Evolutionary conservation across 257 asterid genomes (phyloP), one percentile per base, ranked within the genome.

Genomic region (Solanum appendiculatum): DNA sequence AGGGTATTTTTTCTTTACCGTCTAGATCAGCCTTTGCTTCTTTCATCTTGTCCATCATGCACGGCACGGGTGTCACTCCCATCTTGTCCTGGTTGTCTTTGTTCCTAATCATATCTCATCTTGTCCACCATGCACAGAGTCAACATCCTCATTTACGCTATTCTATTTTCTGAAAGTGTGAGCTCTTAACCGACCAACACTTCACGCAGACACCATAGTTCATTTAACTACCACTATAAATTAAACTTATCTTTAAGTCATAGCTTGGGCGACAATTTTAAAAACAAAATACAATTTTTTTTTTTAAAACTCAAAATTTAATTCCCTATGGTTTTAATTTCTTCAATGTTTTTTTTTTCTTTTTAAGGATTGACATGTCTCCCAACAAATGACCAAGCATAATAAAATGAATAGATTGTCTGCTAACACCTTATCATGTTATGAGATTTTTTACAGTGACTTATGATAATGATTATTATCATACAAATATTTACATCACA

Each of bases 401-500:
- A 80, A 80, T 60, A 81, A 39, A 39, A 80, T 29, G 40, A 80
- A 80, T 29, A 80, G 68, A 80, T 80, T 16, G 66, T 46, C 68
- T 80, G 68, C 68, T 80, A 46, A 80, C 85, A 29, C 68, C 85
- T 80, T 18, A 80, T 46, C 85, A 2, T 88, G 42, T 86, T 86
- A 88, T 87, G 86, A 91, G 90, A 88, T 87, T 86, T 87, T 86
- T 51, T 73, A 72, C 64, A 85, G 91, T 88, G 92, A 93, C 80
- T 66, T 90, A 86, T 91, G 92, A 91, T 93, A 92, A 91, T 92
- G 89, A 93, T 89, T 87, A 91, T 88, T 64, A 86, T 88, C 46
- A 78, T 87, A 56, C 72, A 64, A 64, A 25, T 9, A 64, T 25
- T 64, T 63, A 25, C 70, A 63, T 25, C 70, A 63, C 34, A 63